phyloP scores from a whole-genome alignment of 2,329 filamentous ascomycete genomes.

The Pseudogymnoascus destructans region DNA sequence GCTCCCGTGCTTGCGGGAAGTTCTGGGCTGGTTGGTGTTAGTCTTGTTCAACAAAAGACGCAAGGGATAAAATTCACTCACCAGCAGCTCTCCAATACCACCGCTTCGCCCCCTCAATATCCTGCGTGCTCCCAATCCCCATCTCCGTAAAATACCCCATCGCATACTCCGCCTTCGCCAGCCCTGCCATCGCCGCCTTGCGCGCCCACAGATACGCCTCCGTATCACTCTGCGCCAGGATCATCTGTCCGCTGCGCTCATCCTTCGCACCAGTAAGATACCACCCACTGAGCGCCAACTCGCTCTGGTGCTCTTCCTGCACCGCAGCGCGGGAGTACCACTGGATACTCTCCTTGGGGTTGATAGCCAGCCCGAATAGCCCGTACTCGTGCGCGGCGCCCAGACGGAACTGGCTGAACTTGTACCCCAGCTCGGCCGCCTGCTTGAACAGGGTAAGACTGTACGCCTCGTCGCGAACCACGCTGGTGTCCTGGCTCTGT shows the following conservation, averaged over 20 bases:
- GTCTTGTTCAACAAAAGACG: slow-evolving; percentile 11
- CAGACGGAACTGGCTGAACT: slow-evolving; percentile 83
- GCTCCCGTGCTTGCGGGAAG: slow-evolving; percentile 83
- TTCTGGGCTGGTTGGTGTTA: slow-evolving; percentile 57
- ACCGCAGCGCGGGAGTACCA: slow-evolving; percentile 89
- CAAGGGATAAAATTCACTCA: slow-evolving; percentile 38
- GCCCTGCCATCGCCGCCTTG: slow-evolving; percentile 75
- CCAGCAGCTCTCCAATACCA: slow-evolving; percentile 98
- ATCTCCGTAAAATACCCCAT: slow-evolving; percentile 98
- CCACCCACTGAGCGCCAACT: slow-evolving; percentile 78
- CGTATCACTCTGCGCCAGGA: slow-evolving; percentile 82
- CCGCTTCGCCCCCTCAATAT: slow-evolving; percentile 86
- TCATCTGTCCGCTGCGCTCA: slow-evolving; percentile 47
- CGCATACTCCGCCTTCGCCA: slow-evolving; percentile 91
- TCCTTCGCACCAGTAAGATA: slow-evolving; percentile 61
- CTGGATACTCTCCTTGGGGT: slow-evolving; percentile 72
- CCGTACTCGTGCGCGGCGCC: slow-evolving; percentile 87
- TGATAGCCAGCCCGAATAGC: slow-evolving; percentile 65
- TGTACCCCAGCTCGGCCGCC: slow-evolving; percentile 82
- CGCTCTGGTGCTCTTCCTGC: slow-evolving; percentile 88
- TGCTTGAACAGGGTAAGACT: slow-evolving; percentile 71
- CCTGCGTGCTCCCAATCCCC: slow-evolving; percentile 76
- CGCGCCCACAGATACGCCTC: slow-evolving; percentile 96
- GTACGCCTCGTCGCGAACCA: slow-evolving; percentile 71
- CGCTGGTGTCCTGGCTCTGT: slow-evolving; percentile 46